Percentiles rank a stretch among this genome's conserved stretches.
Conservation (phyloP, 2,329 filamentous ascomycete species). For the Cadophora gregata region DNA sequence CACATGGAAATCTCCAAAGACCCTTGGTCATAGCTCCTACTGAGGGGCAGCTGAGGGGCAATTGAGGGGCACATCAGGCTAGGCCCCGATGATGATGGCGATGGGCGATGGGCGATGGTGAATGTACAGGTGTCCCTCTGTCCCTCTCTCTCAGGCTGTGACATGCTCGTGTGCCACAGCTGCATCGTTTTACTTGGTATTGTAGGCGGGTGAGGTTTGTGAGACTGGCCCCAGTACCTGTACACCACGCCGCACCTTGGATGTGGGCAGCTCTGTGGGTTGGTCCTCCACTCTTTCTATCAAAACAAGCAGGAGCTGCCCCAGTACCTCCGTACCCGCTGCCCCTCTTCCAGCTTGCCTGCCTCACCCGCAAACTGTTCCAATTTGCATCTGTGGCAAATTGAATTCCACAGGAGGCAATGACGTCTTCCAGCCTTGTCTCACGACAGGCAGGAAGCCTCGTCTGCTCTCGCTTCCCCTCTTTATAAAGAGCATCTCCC, state of each 20-base stretch:
- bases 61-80: not conserved
- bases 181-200: not conserved
- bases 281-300: not conserved
- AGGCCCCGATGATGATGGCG: not conserved
- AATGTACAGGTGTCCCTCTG: no score
- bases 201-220: not conserved
- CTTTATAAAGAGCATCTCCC: constrained; percentile 19
- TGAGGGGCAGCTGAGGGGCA: not conserved
- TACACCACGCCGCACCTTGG: no score
- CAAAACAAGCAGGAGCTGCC: not conserved
- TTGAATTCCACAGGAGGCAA: constrained; percentile 9
- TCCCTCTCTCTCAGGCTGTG: constrained; percentile 7
- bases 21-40: constrained; percentile 6
- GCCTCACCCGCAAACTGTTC: constrained; percentile 1
- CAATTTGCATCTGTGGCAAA: constrained; percentile 10
- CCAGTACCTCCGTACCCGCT: not conserved
- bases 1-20: constrained; percentile 25
- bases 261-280: not conserved
- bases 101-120: not conserved
- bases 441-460: constrained; percentile 15
- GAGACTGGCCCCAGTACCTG: no score
- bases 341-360: constrained; percentile 1
- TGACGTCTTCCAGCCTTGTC: constrained; percentile 14
- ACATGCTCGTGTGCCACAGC: constrained; percentile 7
- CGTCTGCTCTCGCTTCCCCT: constrained; percentile 4